Conservation (phyloP, 2,329 filamentous ascomycete genomes). For the Lachnellula hyalina region DNA sequence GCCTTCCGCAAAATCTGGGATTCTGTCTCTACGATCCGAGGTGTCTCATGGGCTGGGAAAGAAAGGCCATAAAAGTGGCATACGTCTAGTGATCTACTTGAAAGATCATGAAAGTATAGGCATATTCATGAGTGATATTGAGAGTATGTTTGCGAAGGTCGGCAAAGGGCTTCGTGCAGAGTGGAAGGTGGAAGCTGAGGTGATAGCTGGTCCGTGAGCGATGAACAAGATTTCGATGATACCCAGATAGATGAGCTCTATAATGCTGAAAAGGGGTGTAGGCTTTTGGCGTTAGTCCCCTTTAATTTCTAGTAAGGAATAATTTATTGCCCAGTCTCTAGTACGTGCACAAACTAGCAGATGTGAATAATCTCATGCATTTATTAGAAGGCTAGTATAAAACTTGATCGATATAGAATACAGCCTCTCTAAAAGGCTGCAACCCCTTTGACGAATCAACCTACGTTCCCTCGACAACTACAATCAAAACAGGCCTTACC, state of each 20-base stretch:
- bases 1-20: not conserved
- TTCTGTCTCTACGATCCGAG: not conserved
- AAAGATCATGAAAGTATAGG: constrained; percentile 1
- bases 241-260: not conserved
- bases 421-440: too few species aligned
- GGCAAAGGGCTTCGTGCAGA: constrained; percentile 49
- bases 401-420: too few species aligned
- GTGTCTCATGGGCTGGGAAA: constrained; percentile 13
- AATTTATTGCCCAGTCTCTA: too few species aligned
- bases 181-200: constrained; percentile 25
- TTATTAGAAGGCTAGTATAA: too few species aligned
- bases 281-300: too few species aligned
- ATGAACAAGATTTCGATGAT: not conserved
- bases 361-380: too few species aligned
- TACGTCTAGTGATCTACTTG: not conserved
- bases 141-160: constrained; percentile 41
- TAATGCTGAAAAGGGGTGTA: too few species aligned
- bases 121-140: constrained; percentile 24
- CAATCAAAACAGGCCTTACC: too few species aligned
- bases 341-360: too few species aligned
- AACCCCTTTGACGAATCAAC: too few species aligned
- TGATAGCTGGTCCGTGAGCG: not conserved
- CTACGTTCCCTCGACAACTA: too few species aligned
- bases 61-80: constrained; percentile 19
- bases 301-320: too few species aligned